Conservation (phyloP, 75 land plant genomes). For the Azolla pinnata region DNA sequence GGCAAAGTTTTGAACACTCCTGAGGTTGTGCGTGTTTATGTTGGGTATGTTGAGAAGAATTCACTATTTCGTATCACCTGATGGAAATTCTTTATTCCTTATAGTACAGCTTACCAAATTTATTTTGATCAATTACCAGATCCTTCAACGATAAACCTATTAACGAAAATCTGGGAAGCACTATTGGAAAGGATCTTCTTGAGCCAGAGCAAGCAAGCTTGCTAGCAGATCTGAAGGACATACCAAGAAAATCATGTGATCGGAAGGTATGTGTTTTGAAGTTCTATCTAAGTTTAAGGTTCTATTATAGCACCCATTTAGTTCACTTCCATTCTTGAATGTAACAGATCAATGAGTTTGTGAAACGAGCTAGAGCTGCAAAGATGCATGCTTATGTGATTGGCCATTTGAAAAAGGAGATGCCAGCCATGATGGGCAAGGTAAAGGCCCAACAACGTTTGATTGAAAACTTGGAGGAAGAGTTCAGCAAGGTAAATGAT, state of each 20-base stretch:
- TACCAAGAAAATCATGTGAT: constrained; percentile 25
- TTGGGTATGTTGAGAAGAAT: constrained; percentile 9
- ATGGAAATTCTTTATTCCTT: background rate
- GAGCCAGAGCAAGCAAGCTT: constrained; percentile 19
- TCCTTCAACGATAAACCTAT: constrained; percentile 24
- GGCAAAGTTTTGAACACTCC: constrained; percentile 19
- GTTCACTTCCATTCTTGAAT: background rate
- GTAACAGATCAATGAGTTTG: constrained; percentile 24
- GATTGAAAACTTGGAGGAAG: constrained; percentile 19
- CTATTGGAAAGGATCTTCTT: constrained; percentile 21
- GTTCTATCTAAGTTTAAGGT: background rate
- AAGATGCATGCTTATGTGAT: constrained; percentile 23
- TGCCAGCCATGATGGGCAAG: constrained; percentile 26
- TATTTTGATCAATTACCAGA: constrained; percentile 5
- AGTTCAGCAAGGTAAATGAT: constrained; percentile 20
- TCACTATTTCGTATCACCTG: background rate
- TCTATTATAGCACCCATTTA: background rate
- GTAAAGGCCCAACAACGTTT: constrained; percentile 21
- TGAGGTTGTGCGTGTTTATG: constrained; percentile 21
- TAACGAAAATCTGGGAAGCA: constrained; percentile 4
- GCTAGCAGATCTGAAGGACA: constrained; percentile 21
- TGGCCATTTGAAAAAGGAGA: constrained; percentile 22
- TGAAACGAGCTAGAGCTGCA: constrained; percentile 20
- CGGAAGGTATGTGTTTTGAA: constrained; percentile 11
- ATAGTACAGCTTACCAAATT: background rate